Conservation (phyloP, 2,329 filamentous ascomycete genomes). For the Aspergillus amoenus region DNA sequence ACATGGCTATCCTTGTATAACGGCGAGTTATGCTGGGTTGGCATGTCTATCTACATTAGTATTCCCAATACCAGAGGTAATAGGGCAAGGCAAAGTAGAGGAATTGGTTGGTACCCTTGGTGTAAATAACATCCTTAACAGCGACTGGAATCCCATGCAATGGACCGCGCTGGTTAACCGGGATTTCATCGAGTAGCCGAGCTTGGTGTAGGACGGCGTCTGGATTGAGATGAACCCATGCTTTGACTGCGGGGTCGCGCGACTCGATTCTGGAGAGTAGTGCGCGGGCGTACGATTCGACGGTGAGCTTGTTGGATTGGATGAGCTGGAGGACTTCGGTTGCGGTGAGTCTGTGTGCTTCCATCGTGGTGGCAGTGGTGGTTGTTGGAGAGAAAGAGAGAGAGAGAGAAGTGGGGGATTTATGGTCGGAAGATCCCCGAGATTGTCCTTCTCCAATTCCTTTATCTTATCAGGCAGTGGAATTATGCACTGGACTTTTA, state of each 20-base stretch:
- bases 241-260: constrained; percentile 49
- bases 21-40: constrained; percentile 11
- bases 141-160: constrained; percentile 60
- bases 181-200: constrained; percentile 50
- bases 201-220: constrained; percentile 49
- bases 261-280: constrained; percentile 48
- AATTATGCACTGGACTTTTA: too few relatives aligned
- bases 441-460: too few relatives aligned
- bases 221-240: constrained; percentile 52
- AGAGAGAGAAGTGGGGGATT: neutral
- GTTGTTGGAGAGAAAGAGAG: neutral
- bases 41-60: constrained; percentile 9
- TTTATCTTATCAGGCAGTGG: too few relatives aligned
- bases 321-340: constrained; percentile 1
- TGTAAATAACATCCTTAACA: constrained; percentile 62
- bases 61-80: too few relatives aligned
- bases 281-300: constrained; percentile 51
- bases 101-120: constrained; percentile 36
- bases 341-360: constrained; percentile 6
- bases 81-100: too few relatives aligned
- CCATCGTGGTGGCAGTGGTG: neutral
- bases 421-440: too few relatives aligned
- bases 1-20: constrained; percentile 10
- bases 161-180: constrained; percentile 50
- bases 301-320: constrained; percentile 41